phyloP scores from a whole-genome alignment of 2,329 filamentous ascomycete species.

The Pseudogymnoascus sp. region DNA sequence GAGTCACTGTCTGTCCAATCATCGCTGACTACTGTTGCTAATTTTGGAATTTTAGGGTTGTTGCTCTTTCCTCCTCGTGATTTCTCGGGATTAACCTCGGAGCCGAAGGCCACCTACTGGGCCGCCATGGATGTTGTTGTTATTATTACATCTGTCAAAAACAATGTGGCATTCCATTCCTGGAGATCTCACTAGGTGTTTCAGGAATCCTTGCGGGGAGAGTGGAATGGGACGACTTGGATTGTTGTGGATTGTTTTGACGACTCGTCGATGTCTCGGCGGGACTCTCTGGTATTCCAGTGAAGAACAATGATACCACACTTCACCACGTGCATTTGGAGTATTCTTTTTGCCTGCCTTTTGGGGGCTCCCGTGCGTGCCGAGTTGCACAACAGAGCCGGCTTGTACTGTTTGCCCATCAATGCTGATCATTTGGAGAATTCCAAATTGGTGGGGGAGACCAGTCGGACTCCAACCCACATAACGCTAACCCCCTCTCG shows the following conservation, averaged over 20 bases:
- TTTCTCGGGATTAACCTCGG: neutral
- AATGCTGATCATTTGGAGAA: neutral
- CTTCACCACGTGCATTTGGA: neutral
- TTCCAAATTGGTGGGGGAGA: neutral
- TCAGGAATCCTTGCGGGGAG: neutral
- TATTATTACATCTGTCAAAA: slow-evolving; percentile 1
- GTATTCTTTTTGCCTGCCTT: neutral
- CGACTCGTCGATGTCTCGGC: neutral
- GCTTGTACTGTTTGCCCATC: neutral
- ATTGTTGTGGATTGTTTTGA: neutral
- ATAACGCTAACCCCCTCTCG: neutral
- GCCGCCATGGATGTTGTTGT: neutral
- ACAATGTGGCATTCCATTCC: neutral
- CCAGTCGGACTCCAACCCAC: neutral
- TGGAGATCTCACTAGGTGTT: neutral
- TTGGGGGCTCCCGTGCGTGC: neutral
- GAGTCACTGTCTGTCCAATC: neutral
- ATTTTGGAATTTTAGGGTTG: neutral
- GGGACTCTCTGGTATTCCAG: neutral
- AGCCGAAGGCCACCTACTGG: neutral
- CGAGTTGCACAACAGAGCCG: neutral
- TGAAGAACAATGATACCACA: neutral
- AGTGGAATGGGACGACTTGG: neutral
- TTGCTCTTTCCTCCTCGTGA: neutral
- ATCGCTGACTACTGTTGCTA: neutral